Conservation (phyloP, 2,329 filamentous ascomycete genomes). For the Pseudogymnoascus sp. region DNA sequence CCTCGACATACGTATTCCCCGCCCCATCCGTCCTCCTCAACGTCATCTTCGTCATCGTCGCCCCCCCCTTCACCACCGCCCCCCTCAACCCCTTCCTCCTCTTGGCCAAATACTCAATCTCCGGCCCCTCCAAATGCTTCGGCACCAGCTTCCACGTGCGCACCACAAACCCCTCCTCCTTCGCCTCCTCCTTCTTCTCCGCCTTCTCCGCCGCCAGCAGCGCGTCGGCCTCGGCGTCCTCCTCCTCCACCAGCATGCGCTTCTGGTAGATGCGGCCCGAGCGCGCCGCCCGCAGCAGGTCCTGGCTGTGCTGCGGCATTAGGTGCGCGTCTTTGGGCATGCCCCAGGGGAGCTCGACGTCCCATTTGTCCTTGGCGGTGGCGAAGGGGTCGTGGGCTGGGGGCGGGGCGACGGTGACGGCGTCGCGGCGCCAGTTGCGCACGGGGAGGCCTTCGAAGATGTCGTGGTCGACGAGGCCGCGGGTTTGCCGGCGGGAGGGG, state of each 20-base stretch:
- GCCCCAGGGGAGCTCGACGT: slow-evolving; percentile 62
- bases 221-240: slow-evolving; percentile 45
- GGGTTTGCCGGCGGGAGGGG: slow-evolving; percentile 21
- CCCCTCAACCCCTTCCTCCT: slow-evolving; percentile 46
- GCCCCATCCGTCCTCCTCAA: slow-evolving; percentile 69
- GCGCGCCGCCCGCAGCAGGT: slow-evolving; percentile 71
- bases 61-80: slow-evolving; percentile 36
- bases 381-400: slow-evolving; percentile 52
- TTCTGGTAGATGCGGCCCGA: slow-evolving; percentile 70
- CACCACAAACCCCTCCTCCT: slow-evolving; percentile 44
- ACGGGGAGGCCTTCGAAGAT: slow-evolving; percentile 55
- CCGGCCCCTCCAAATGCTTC: slow-evolving; percentile 46
- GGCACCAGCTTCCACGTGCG: slow-evolving; percentile 55
- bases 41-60: slow-evolving; percentile 63
- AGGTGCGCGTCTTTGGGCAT: slow-evolving; percentile 84
- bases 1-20: slow-evolving; percentile 76
- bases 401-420: slow-evolving; percentile 59
- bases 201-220: slow-evolving; percentile 39
- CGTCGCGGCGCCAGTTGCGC: slow-evolving; percentile 76
- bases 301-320: slow-evolving; percentile 69
- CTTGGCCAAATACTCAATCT: slow-evolving; percentile 50
- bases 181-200: slow-evolving; percentile 48
- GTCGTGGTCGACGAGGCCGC: slow-evolving; percentile 47
- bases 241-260: slow-evolving; percentile 52
- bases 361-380: slow-evolving; percentile 59